phyloP scores from a whole-genome alignment of 306 rosid species.

The Corylus americana region DNA sequence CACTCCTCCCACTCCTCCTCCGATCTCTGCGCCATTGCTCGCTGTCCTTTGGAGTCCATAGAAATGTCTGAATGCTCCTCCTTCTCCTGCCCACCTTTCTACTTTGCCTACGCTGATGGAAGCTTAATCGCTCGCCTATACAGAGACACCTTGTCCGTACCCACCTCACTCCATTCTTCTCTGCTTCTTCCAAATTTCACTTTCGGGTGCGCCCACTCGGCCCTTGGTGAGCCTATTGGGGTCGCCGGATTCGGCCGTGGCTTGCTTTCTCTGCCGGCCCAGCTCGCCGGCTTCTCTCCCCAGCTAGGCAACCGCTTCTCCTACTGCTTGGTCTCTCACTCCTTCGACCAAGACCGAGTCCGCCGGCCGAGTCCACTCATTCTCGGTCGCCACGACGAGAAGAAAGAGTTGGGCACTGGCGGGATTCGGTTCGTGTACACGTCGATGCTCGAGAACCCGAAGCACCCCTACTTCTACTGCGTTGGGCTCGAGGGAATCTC shows the following conservation, averaged over 20 bases:
- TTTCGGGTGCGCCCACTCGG: conserved; percentile 84
- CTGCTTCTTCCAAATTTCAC: conserved; percentile 64
- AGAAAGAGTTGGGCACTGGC: conserved; percentile 19
- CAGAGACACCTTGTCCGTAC: conserved; percentile 43
- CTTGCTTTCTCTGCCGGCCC: conserved; percentile 69
- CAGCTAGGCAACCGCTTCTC: conserved; percentile 79
- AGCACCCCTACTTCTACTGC: conserved; percentile 80
- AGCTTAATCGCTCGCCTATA: conserved; percentile 73
- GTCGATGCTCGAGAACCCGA: conserved; percentile 71
- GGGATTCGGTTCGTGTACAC: conserved; percentile 58
- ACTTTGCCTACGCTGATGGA: conserved; percentile 90
- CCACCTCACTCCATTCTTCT: conserved; percentile 42
- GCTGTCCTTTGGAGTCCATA: conserved; percentile 68
- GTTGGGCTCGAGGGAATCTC: conserved; percentile 74
- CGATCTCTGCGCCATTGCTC: conserved; percentile 82
- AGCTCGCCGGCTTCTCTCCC: conserved; percentile 60
- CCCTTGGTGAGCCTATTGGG: conserved; percentile 87
- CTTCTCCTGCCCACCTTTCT: conserved; percentile 72
- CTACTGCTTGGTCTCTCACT: conserved; percentile 85
- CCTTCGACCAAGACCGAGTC: conserved; percentile 60
- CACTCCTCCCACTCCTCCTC: conserved; percentile 54
- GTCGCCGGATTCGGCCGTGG: conserved; percentile 97
- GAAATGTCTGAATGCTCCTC: conserved; percentile 72
- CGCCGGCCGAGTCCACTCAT: conserved; percentile 84
- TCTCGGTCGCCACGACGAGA: conserved; percentile 53